Evolutionary conservation across 495 filamentous ascomycete genomes (phyloP).

Genomic region (Aspergillus cavernicola): DNA sequence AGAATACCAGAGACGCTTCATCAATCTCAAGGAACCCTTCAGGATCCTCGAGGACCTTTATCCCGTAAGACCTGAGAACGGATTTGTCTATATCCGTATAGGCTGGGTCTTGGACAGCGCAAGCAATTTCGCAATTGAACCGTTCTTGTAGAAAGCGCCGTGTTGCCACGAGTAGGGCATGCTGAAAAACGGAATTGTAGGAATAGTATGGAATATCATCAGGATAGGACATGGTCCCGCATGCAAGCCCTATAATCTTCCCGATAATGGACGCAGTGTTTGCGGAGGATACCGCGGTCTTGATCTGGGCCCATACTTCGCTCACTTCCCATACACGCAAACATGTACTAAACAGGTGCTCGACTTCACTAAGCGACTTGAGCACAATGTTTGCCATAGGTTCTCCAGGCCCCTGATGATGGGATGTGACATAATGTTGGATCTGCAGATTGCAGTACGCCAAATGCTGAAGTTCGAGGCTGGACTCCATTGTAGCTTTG

Average conservation of each 20-base stretch:
- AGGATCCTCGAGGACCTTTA: conserved; percentile 24
- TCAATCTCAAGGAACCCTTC: conserved; percentile 26
- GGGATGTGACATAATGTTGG: neutral
- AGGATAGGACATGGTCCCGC: neutral
- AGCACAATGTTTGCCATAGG: no score
- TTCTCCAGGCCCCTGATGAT: neutral
- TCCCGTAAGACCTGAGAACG: conserved; percentile 7
- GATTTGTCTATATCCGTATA: conserved; percentile 18
- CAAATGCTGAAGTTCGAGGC: neutral
- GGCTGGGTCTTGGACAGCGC: conserved; percentile 25
- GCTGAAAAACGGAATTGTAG: neutral
- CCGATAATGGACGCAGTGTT: neutral
- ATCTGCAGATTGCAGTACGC: neutral
- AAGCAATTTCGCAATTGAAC: neutral
- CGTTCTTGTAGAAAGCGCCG: neutral
- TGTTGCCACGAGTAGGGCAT: neutral
- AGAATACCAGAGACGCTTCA: conserved; percentile 24
- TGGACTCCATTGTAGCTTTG: neutral
- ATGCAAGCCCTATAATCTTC: conserved; percentile 8
- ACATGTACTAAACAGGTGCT: neutral
- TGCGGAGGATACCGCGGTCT: neutral
- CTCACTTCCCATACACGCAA: neutral
- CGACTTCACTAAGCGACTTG: neutral
- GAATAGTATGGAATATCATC: neutral
- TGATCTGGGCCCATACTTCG: neutral